Evolutionary conservation across 1,284 basidiomycete genomes (phyloP), one percentile per base, ranked within the genome.

Genomic region (Naganishia sp.): DNA sequence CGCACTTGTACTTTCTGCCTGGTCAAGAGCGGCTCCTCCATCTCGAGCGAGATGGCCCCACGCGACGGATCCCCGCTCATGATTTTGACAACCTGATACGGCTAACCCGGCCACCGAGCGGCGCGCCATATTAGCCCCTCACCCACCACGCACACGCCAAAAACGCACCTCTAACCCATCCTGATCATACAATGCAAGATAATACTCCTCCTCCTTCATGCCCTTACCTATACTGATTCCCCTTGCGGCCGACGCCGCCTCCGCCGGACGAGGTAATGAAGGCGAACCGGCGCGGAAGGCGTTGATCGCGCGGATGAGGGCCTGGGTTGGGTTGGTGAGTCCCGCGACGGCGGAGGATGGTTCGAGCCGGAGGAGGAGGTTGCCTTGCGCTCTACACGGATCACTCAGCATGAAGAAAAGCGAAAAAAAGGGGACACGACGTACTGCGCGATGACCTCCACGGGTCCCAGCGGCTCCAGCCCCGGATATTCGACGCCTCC

Each of bases 31-130:
- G 89, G 85, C 31, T 81, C 82, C 43, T 85, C 82, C 18, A 85
- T 83, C 42, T 89, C 87, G 1, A 94, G 80, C 0, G 89, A 85
- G 18, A 94, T 81, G 0, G 86, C 85, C 0, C 92, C 92, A 10
- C 89, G 83, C 25, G 85, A 86, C 0, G 90, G 90, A 75, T 91
- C 90, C 1, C 92, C 92, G 0, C 89, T 88, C 17, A 84, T 85
- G 69, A 94, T 88, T 64, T 74, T 75, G 6, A 79, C 74, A 6
- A 75, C 72, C 46, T 63, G 57, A 83, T 81, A 47, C 74, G 72
- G 9, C 84, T 69, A 3, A 9, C 11, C 25, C 50, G 3, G 83
- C 85, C 25, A 42, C 32, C 61, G 63, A 49, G 15, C 28, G 43
- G 15, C 28, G 43, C 45, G 13, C 28, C 32, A 32, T 42, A 39